Conservation (phyloP, 176 grass and related monocot genomes). For the Cocos nucifera region DNA sequence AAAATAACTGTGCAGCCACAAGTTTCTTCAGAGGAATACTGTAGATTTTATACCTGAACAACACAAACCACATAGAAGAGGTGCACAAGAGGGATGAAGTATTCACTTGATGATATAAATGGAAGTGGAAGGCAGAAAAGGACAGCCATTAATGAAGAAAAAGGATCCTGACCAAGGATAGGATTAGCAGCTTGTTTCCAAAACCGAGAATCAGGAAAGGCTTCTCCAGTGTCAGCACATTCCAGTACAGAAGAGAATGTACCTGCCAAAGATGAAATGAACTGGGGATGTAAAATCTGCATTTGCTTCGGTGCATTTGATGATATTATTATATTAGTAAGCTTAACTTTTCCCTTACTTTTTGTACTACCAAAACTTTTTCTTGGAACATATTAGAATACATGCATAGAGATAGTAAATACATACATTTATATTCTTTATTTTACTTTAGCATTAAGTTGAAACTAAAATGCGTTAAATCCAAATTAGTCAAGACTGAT, state of each 20-base stretch:
- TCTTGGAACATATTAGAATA: too few species aligned
- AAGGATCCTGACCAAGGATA: slow-evolving; percentile 82
- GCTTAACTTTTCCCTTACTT: too few species aligned
- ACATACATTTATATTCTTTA: too few species aligned
- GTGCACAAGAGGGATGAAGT: slow-evolving; percentile 66
- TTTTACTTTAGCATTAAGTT: too few species aligned
- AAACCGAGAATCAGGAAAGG: slow-evolving; percentile 83
- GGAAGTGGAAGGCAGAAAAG: slow-evolving; percentile 78
- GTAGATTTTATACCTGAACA: slow-evolving; percentile 58
- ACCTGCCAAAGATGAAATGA: slow-evolving; percentile 29
- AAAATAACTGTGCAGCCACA: too few species aligned
- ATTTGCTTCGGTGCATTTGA: too few species aligned
- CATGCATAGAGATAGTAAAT: too few species aligned
- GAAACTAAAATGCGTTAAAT: too few species aligned
- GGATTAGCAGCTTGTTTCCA: slow-evolving; percentile 86
- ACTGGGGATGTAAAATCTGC: background rate
- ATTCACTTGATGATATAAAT: slow-evolving; percentile 61
- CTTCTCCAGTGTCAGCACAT: slow-evolving; percentile 33
- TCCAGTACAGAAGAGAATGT: slow-evolving; percentile 51
- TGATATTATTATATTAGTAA: too few species aligned
- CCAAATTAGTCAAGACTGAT: too few species aligned
- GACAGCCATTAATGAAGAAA: slow-evolving; percentile 75
- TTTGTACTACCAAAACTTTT: too few species aligned
- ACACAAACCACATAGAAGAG: slow-evolving; percentile 82
- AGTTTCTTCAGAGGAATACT: background rate